Percentiles rank a stretch among this genome's conserved stretches.
phyloP scores from a whole-genome alignment of 2,329 filamentous ascomycete genomes.

The Cryphonectria parasitica region DNA sequence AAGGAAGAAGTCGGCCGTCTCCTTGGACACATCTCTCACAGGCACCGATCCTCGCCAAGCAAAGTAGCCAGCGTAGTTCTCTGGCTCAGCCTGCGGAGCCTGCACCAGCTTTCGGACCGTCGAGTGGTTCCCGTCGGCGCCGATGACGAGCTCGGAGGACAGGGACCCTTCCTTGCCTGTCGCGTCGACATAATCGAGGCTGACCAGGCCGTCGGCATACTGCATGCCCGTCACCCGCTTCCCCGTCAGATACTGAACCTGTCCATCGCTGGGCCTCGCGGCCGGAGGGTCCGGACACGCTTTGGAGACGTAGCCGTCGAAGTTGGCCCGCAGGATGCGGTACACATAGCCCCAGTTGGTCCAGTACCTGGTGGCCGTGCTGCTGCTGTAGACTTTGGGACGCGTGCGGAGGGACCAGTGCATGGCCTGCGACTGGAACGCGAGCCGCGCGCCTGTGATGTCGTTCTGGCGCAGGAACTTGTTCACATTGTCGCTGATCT shows the following conservation, averaged over 20 bases:
- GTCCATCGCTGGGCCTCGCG: constrained; percentile 30
- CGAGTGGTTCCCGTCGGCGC: constrained; percentile 39
- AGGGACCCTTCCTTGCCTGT: constrained; percentile 35
- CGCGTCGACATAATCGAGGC: constrained; percentile 33
- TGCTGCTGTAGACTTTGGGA: constrained; percentile 17
- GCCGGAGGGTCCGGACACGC: constrained; percentile 33
- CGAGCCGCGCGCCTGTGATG: constrained; percentile 33
- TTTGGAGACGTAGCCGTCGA: constrained; percentile 40
- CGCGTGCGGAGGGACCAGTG: constrained; percentile 29
- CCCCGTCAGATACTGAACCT: constrained; percentile 32
- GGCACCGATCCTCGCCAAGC: constrained; percentile 36
- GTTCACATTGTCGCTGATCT: constrained; percentile 40
- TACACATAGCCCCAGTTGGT: constrained; percentile 48
- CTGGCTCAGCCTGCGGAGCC: constrained; percentile 20
- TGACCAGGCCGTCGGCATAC: constrained; percentile 26
- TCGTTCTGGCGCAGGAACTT: constrained; percentile 42
- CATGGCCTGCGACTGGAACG: constrained; percentile 21
- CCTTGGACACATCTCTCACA: constrained; percentile 32
- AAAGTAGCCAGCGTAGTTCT: constrained; percentile 38
- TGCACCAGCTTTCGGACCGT: constrained; percentile 36
- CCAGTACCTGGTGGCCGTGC: constrained; percentile 38
- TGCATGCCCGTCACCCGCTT: constrained; percentile 32
- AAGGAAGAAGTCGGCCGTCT: constrained; percentile 31
- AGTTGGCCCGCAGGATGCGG: constrained; percentile 44
- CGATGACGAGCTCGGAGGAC: constrained; percentile 41